Percentiles rank a stretch among this genome's conserved stretches.
Conservation (phyloP, 2,329 filamentous ascomycete species). For the Hymenoscyphus scutula region DNA sequence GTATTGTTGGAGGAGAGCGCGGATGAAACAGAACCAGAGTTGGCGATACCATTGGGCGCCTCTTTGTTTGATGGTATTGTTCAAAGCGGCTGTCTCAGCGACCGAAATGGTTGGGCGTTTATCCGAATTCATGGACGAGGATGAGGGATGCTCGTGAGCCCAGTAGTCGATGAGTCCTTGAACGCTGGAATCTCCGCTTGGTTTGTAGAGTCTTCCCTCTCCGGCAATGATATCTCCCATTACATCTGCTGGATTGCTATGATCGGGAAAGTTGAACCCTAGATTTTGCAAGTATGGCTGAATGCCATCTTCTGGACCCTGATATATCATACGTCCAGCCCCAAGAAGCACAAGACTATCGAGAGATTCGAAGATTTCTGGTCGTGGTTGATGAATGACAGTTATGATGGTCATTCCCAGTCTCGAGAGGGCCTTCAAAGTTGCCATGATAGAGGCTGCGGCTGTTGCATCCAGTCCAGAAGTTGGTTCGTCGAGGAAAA, state of each 20-base stretch:
- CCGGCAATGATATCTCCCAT: conserved; percentile 62
- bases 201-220: conserved; percentile 52
- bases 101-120: conserved; percentile 34
- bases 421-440: conserved; percentile 59
- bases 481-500: conserved; percentile 62
- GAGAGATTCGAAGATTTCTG: conserved; percentile 54
- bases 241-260: conserved; percentile 54
- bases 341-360: conserved; percentile 64
- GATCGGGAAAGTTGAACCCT: conserved; percentile 50
- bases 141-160: conserved; percentile 33
- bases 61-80: conserved; percentile 47
- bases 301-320: conserved; percentile 45
- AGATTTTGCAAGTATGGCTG: conserved; percentile 50
- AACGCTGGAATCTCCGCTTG: conserved; percentile 45
- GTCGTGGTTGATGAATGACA: conserved; percentile 55
- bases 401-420: conserved; percentile 53
- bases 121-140: conserved; percentile 30
- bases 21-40: conserved; percentile 50
- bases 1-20: conserved; percentile 56
- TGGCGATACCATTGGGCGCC: conserved; percentile 50
- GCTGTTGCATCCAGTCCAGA: conserved; percentile 61
- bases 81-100: conserved; percentile 43
- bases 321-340: conserved; percentile 54
- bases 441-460: conserved; percentile 60
- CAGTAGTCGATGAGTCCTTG: conserved; percentile 51